A percentile compares a stretch with the other conserved stretches of the same genome.
Evolutionary conservation across 176 grass and related monocot genomes (phyloP).

Genomic region (Rhynchospora tenuis): DNA sequence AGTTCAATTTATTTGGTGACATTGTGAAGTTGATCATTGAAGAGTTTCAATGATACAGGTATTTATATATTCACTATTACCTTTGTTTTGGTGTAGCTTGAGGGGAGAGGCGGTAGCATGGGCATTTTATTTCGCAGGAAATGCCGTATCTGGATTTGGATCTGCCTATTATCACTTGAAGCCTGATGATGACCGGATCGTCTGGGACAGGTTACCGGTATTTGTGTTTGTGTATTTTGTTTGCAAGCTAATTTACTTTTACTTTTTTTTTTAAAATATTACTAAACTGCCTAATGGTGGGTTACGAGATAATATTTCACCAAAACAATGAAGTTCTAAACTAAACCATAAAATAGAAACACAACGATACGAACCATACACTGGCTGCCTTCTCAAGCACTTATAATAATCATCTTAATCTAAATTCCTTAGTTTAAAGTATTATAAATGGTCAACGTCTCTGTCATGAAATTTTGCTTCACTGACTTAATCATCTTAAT

Average conservation of each 20-base stretch:
- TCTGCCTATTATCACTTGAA: conserved; percentile 99
- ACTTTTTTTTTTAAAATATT: background rate
- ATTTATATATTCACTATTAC: conserved; percentile 17
- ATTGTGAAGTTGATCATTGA: background rate
- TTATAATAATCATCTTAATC: background rate
- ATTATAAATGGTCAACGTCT: background rate
- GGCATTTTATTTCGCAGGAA: conserved; percentile 76
- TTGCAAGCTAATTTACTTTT: conserved; percentile 12
- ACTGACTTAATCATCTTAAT: background rate
- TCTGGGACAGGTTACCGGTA: conserved; percentile 99
- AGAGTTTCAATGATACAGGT: conserved; percentile 13
- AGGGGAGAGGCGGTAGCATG: conserved; percentile 75
- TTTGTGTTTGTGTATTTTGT: conserved; percentile 36
- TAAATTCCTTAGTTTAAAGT: background rate
- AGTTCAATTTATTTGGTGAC: background rate
- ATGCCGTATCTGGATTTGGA: conserved; percentile 74
- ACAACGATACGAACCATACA: background rate
- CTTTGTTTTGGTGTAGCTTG: conserved; percentile 46
- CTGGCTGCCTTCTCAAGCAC: background rate
- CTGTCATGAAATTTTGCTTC: background rate
- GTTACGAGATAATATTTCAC: background rate
- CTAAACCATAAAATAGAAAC: background rate
- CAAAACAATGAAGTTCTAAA: background rate
- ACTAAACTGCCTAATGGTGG: background rate
- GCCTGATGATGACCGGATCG: conserved; percentile 83